Conservation (phyloP, 805 yeast genomes). For the Candida vaughaniae region DNA sequence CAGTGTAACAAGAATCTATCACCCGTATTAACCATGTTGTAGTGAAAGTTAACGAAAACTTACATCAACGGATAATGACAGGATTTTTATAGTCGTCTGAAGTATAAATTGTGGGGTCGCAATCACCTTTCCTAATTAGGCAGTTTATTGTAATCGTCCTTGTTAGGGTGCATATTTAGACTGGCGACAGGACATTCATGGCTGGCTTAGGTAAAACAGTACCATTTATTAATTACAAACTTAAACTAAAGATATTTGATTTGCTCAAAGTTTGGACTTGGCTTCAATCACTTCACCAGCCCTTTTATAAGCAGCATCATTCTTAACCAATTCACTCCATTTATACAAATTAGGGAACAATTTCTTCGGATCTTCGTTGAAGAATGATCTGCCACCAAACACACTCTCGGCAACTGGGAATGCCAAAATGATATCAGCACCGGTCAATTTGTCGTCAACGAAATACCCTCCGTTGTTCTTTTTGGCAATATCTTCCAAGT, state of each 20-base stretch:
- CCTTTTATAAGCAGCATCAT: conserved; percentile 7
- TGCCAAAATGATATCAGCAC: conserved; percentile 54
- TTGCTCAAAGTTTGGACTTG: conserved; percentile 2
- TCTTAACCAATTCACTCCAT: conserved; percentile 18
- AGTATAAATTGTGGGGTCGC: conserved; percentile 6
- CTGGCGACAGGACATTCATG: no score
- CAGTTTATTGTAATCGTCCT: conserved; percentile 4
- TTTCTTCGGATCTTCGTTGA: conserved; percentile 6
- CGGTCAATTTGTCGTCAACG: conserved; percentile 51
- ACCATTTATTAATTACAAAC: no score
- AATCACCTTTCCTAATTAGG: conserved; percentile 12
- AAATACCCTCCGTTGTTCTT: conserved; percentile 33
- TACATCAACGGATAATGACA: not conserved
- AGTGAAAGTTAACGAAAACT: not conserved
- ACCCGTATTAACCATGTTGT: conserved; percentile 12
- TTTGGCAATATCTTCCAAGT: conserved; percentile 28
- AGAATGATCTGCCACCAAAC: conserved; percentile 21
- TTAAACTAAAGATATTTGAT: no score
- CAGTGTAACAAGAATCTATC: conserved; percentile 22
- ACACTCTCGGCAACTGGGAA: conserved; percentile 40
- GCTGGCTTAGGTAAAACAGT: no score
- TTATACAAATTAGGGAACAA: conserved; percentile 22
- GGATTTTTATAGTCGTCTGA: no score
- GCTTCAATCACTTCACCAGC: conserved; percentile 5
- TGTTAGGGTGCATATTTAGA: no score